Evolutionary conservation across 129 eudicot species (phyloP), one percentile per base, ranked within the genome.

Genomic region (Tagetes patula): DNA sequence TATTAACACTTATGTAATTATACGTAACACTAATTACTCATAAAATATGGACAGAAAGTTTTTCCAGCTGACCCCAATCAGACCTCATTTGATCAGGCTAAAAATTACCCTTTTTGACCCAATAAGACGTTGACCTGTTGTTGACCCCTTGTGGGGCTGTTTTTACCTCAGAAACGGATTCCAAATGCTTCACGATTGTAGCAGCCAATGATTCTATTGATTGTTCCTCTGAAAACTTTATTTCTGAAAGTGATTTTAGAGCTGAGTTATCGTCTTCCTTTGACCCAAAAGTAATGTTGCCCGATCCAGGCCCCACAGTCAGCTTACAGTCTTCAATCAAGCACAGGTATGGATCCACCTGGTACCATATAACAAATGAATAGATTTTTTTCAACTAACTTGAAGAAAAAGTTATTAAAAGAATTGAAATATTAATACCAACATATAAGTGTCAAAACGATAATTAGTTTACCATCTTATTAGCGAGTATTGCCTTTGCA

Each of bases 241-340:
- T 46, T 70, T 79, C 87, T 30, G 97, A 88, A 67, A 95, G 85
- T 56, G 75, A 85, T 70, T 70, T 82, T 65, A 75, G 55, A 73
- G 99, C 97, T 70, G 86, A 76, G 59, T 45, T 65, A 78, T 95
- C 92, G n/a, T 95, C 99, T 82, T 95, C 99, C 48, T 83, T 82
- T 0, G 96, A 95, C 62, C 99, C 99, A 56, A 81, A 90, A 34
- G 41, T 20, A 63, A 85, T 78, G 60, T 65, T 80, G 42, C 14
- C 72, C n/a, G 80, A 74, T 54, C 77, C 89, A 7, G 67, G 61
- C 61, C 85, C 91, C 66, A 83, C 77, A 11, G 83, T 74, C 64
- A 91, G 74, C 79, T 91, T 91, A 82, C 86, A 84, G 63, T 91
- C 97, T 56, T 85, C 96, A 65, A 91, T 83, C 75, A 91, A 65